phyloP scores from a whole-genome alignment of 169 alveolate genomes.

The Eimeria sp. region DNA sequence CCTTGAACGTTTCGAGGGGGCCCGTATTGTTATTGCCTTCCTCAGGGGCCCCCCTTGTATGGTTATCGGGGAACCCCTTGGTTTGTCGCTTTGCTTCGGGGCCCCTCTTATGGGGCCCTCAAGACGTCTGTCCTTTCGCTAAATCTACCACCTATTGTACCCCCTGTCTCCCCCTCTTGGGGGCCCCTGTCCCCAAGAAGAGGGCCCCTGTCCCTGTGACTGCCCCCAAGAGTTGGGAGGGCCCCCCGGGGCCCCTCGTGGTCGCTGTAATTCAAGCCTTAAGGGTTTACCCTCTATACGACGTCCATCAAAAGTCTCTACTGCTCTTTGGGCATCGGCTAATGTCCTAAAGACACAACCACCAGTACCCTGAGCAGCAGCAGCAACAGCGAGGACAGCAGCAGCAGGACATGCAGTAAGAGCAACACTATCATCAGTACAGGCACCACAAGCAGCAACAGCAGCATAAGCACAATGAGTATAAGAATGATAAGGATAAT shows the following conservation, averaged over 20 bases:
- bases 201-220: conserved; percentile 17
- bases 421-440: neutral
- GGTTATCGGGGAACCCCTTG: too few relatives aligned
- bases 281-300: conserved; percentile 55
- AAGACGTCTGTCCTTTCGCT: neutral
- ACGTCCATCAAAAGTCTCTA: conserved; percentile 85
- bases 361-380: conserved; percentile 87
- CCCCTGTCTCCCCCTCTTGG: neutral
- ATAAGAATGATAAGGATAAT: too few relatives aligned
- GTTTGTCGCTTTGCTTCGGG: too few relatives aligned
- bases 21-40: neutral
- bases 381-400: neutral
- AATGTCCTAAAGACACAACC: conserved; percentile 86
- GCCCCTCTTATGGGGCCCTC: too few relatives aligned
- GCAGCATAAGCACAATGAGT: too few relatives aligned
- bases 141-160: neutral
- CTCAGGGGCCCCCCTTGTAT: too few relatives aligned
- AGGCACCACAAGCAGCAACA: too few relatives aligned
- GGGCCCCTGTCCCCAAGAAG: neutral
- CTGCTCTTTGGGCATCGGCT: conserved; percentile 88
- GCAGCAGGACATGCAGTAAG: neutral
- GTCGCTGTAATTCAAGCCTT: conserved; percentile 26
- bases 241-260: conserved; percentile 44
- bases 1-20: neutral
- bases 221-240: too few relatives aligned